Evolutionary conservation across 352 stramenopile genomes (phyloP), one percentile per base, ranked within the genome.

Genomic region (Phytophthora meadii): DNA sequence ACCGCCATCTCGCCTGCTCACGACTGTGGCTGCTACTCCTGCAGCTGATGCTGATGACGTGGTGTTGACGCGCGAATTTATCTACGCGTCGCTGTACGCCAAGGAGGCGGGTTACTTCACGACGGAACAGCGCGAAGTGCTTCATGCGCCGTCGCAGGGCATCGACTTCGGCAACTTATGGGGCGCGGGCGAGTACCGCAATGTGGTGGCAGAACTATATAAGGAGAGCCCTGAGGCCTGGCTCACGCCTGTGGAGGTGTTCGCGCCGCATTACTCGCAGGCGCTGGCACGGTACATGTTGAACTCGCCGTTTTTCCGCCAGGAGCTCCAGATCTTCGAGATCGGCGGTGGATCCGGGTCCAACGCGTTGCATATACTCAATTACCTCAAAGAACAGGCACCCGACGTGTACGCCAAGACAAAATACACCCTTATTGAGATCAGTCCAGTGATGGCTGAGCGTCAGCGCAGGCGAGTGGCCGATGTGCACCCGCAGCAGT

Each of bases 161-260:
- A 88, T 95, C 52, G 77, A 91, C 70, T 96, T 96, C 49, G 70
- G 67, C 10, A 87, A 92, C 52, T 74, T 96, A 15, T 90, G 77
- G 82, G 89, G 89, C 17, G 77, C 82, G 27, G 64, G 77, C 25
- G 89, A 93, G 54, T 96, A 94, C 72, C 81, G 84, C 32, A 70
- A 73, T 14, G 66, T 77, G 5, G 67, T 95, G 2, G 79, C 79
- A 12, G 52, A 87, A 54, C 64, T 94, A 39, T 96, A 96, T 71
- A 70, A 80, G 61, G 67, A 80, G 50, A 79, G 77, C 27, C 75
- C 69, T 15, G 89, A 96, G 72, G 89, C 88, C 27, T 98, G 88
- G 88, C 84, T 97, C 54, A 98, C 92, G 42, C 92, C 92, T 22
- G 92, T 96, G 8, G 90, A 98, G 56, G 81, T 97, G 24, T 98